These are phyloP conservation scores for Collybiopsis luxurians DNA, from an alignment of 768 basidiomycete genomes.

Conservation along the genomic window DNA sequence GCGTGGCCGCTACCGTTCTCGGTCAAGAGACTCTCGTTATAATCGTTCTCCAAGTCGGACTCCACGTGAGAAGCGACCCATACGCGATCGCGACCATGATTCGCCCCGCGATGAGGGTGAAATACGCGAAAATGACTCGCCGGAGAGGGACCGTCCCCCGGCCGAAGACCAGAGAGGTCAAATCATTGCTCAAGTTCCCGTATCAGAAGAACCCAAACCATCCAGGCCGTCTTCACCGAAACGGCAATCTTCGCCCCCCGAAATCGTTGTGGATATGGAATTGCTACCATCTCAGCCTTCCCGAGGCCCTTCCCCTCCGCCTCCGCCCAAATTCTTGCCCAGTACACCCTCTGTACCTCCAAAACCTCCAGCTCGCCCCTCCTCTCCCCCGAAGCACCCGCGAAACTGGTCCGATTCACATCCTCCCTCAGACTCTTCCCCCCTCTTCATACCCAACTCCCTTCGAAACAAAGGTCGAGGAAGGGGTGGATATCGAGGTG, in stretches of 20 bases:
- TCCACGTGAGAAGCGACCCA: neutral
- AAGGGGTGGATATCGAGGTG: neutral
- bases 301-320: neutral
- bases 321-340: neutral
- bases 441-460: neutral
- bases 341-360: neutral
- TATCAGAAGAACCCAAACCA: neutral
- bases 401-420: slow-evolving; percentile 4
- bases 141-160: neutral
- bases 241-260: neutral
- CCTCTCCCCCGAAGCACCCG: slow-evolving; percentile 1
- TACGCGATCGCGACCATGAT: slow-evolving; percentile 1
- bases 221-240: neutral
- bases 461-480: neutral
- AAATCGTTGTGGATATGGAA: neutral
- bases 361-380: neutral
- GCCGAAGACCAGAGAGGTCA: neutral
- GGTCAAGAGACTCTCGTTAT: slow-evolving; percentile 1
- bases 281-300: neutral
- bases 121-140: slow-evolving; percentile 2
- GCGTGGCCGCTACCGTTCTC: neutral
- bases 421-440: neutral
- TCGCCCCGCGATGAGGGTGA: neutral
- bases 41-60: neutral
- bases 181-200: neutral